Conservation (phyloP, 805 yeast genomes). For the Yarrowia sp. region DNA sequence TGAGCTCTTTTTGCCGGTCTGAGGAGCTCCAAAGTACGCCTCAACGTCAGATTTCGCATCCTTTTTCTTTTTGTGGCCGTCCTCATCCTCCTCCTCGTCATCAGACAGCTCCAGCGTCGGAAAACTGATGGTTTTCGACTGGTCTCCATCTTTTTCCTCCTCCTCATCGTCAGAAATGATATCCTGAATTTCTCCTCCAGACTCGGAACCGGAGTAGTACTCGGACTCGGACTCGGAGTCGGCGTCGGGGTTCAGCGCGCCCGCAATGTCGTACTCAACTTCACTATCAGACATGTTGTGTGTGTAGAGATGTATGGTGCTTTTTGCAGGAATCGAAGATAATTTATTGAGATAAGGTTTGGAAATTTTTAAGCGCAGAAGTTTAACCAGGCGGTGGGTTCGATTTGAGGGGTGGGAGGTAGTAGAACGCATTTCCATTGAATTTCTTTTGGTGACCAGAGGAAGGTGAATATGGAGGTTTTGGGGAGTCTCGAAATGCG, state of each 20-base stretch:
- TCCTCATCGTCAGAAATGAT: constrained; percentile 48
- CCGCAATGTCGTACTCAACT: constrained; percentile 34
- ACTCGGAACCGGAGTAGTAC: constrained; percentile 28
- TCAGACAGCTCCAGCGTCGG: constrained; percentile 48
- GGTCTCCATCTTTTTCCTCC: constrained; percentile 28
- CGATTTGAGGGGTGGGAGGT: no score
- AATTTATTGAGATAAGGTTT: constrained; percentile 14
- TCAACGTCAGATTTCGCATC: neutral
- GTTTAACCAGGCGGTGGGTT: no score
- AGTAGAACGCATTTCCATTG: no score
- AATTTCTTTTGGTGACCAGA: no score
- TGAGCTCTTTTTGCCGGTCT: constrained; percentile 35
- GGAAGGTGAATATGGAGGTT: no score
- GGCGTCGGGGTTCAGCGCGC: constrained; percentile 29
- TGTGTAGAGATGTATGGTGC: neutral
- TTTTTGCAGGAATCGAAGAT: neutral
- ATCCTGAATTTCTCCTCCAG: constrained; percentile 36
- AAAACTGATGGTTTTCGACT: constrained; percentile 30
- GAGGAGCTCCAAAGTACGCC: constrained; percentile 29
- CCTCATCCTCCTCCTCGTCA: constrained; percentile 35
- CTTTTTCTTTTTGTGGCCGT: constrained; percentile 23
- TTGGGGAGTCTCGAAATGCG: no score
- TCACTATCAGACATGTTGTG: constrained; percentile 32
- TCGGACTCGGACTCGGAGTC: constrained; percentile 26
- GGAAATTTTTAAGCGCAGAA: neutral